A percentile compares a stretch with the other conserved stretches of the same genome.
These are phyloP conservation scores for Fusarium circinatum DNA, from an alignment of 2,329 filamentous ascomycete species.

Conservation along the genomic window DNA sequence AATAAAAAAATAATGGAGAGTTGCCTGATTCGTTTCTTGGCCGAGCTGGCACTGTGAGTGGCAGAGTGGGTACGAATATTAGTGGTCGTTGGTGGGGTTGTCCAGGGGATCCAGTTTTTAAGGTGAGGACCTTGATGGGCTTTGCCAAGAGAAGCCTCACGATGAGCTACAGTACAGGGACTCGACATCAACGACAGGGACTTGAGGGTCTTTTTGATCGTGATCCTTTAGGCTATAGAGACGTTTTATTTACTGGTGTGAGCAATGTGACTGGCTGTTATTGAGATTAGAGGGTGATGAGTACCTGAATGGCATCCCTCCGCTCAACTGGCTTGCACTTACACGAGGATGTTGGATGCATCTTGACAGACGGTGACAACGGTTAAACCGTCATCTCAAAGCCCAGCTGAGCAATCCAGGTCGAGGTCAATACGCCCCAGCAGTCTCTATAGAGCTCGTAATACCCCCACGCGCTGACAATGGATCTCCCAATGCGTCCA, in stretches of 20 bases:
- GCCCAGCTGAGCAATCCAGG: neutral
- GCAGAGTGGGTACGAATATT: neutral
- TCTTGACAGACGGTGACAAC: neutral
- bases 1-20: neutral
- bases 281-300: neutral
- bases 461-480: slow-evolving; percentile 10
- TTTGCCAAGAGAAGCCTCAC: slow-evolving; percentile 31
- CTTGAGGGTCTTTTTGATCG: neutral
- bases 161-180: neutral
- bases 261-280: neutral
- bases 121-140: slow-evolving; percentile 43
- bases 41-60: neutral
- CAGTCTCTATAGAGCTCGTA: neutral
- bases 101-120: slow-evolving; percentile 24
- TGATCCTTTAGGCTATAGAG: neutral
- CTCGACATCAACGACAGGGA: neutral
- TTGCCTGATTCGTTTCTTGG: slow-evolving; percentile 8
- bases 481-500: neutral
- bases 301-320: neutral
- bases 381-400: neutral
- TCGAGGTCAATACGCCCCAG: neutral
- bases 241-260: neutral
- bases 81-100: slow-evolving; percentile 2
- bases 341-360: neutral
- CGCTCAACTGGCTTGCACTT: neutral